Conservation (phyloP, 352 stramenopile genomes). For the Pythium aristosporum region DNA sequence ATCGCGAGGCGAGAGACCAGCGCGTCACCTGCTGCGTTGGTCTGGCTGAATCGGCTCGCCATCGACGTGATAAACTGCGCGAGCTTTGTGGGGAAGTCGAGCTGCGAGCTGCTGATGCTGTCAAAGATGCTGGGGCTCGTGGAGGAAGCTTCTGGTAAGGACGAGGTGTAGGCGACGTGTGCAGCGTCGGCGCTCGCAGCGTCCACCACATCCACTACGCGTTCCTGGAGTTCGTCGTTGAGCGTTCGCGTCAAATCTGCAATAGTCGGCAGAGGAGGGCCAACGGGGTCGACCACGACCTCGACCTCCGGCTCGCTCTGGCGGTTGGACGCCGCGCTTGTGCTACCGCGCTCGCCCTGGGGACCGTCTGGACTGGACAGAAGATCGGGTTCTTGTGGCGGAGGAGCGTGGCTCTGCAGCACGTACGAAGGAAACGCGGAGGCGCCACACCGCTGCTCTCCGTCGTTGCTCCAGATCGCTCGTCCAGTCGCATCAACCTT, state of each 20-base stretch:
- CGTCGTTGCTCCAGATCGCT: slow-evolving; percentile 18
- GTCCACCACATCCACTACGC: slow-evolving; percentile 5
- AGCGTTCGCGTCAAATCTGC: background rate
- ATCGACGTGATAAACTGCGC: slow-evolving; percentile 19
- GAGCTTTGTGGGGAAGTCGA: slow-evolving; percentile 21
- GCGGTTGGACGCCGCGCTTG: background rate
- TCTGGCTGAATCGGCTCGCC: background rate
- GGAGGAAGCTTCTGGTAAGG: background rate
- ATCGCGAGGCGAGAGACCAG: slow-evolving; percentile 15
- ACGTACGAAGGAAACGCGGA: slow-evolving; percentile 6
- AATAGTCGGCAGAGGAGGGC: background rate
- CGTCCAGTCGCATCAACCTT: slow-evolving; percentile 22
- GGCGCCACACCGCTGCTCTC: slow-evolving; percentile 3
- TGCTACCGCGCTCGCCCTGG: background rate
- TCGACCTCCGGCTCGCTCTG: background rate
- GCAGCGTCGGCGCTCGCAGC: background rate
- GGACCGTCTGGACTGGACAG: background rate
- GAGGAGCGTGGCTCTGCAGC: background rate
- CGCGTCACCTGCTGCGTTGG: background rate
- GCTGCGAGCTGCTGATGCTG: background rate
- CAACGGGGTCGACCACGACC: background rate
- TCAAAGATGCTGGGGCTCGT: background rate
- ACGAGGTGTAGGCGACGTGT: background rate
- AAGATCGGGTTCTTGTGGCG: background rate
- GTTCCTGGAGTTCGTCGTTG: slow-evolving; percentile 48